Conservation (phyloP, 106 monocot genomes). For the Alisma plantagoaquatica region DNA sequence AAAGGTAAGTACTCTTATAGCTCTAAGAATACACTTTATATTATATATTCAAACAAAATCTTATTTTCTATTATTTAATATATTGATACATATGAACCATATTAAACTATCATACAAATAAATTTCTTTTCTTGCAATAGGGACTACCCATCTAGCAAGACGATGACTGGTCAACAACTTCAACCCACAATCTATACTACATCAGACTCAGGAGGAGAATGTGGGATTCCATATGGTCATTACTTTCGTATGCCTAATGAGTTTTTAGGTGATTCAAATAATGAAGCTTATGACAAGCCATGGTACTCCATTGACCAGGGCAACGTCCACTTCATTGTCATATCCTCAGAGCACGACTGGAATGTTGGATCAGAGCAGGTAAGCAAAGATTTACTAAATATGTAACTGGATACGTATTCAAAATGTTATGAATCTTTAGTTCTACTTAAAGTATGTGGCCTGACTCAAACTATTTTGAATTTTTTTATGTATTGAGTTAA, state of each 20-base stretch:
- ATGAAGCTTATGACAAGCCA: constrained; percentile 4
- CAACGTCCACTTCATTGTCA: constrained; percentile 14
- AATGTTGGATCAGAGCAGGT: constrained; percentile 12
- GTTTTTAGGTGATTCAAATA: too few species aligned
- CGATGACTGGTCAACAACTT: too few species aligned
- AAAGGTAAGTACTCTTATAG: constrained; percentile 8
- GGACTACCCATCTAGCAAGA: too few species aligned
- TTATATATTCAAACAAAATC: neutral
- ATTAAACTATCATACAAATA: neutral
- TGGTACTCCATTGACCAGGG: constrained; percentile 17
- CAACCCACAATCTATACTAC: constrained; percentile 8
- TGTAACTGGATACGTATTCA: neutral
- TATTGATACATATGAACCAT: neutral
- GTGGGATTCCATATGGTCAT: constrained; percentile 13
- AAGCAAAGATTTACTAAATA: neutral
- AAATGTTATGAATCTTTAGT: too few species aligned
- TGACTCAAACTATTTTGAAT: too few species aligned
- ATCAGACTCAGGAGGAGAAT: constrained; percentile 14
- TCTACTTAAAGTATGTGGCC: too few species aligned
- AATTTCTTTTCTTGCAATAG: too few species aligned
- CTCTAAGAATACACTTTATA: neutral
- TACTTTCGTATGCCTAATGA: constrained; percentile 14
- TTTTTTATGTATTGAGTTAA: too few species aligned
- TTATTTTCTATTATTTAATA: too few species aligned
- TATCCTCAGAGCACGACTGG: constrained; percentile 14